Conservation (phyloP, 2,329 filamentous ascomycete genomes). For the Penicillium expansum region DNA sequence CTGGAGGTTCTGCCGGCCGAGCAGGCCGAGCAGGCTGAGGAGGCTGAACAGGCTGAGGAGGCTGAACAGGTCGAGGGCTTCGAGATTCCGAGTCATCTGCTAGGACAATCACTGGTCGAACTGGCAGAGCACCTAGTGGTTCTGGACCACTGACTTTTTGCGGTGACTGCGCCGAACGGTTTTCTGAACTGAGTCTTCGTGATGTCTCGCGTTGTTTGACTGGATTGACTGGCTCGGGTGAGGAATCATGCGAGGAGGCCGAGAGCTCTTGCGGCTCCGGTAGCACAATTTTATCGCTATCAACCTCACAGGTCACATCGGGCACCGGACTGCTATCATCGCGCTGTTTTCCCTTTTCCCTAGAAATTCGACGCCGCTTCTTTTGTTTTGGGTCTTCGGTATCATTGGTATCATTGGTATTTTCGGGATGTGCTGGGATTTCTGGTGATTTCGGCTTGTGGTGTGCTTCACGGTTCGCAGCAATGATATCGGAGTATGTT, state of each 20-base stretch:
- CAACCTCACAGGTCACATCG: neutral
- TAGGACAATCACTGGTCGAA: neutral
- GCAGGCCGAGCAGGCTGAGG: neutral
- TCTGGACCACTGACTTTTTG: neutral
- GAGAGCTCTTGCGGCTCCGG: neutral
- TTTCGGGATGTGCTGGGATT: slow-evolving; percentile 2
- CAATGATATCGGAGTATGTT: slow-evolving; percentile 47
- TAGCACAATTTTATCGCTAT: neutral
- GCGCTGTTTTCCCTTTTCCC: slow-evolving; percentile 12
- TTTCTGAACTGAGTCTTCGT: neutral
- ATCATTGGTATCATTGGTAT: neutral
- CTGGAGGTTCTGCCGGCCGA: neutral
- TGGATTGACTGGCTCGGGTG: neutral
- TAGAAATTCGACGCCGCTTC: slow-evolving; percentile 29
- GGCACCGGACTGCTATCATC: neutral
- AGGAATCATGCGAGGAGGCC: neutral
- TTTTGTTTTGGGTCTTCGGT: slow-evolving; percentile 10
- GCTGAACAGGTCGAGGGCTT: neutral
- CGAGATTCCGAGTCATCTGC: neutral
- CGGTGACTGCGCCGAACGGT: neutral
- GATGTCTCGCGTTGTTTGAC: neutral
- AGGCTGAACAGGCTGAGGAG: neutral
- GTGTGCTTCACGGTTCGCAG: slow-evolving; percentile 39
- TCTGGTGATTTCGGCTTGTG: slow-evolving; percentile 22
- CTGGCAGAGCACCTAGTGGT: neutral